Base-by-base conservation (phyloP, 1,284 basidiomycete genomes). In the Tremellales sp. region DNA sequence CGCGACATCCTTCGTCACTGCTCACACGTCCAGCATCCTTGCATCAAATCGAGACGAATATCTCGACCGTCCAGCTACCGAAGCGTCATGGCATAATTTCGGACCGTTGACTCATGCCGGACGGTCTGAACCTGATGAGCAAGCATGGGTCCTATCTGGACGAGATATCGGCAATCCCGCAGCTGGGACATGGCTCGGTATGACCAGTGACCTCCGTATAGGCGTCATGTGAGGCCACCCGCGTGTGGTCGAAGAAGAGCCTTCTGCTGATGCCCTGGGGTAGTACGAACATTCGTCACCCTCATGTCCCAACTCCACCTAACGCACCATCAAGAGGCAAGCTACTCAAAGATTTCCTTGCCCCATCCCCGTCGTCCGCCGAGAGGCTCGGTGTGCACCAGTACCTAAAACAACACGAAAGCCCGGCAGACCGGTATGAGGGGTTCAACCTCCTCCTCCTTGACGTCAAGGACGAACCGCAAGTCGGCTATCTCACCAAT, bases 391-490 rank as follows among this genome's bases (percentile, higher is more conserved):
- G 36, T 5, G 49, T 66, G 5, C 35, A 55, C 7, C 51, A 52
- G 1, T 68, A 62, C 33, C 54, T 70, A n/a, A n/a, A 45, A 4
- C 29, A 51, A 1, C 51, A 60, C 22, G 22, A 42, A n/a, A 11
- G 43, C 8, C 40, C 49, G 2, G 46, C 58, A 4, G 57, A 54
- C 1, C 37, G 54, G 1, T 73, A 72, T 46, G 67, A 67, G 24
- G 70, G 72, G 1, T 73, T 72, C 66, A 74, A 74, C 51, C 60
- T 74, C n/a, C 53, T 73, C 0, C 42, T 71, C 1, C 68, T 73
- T 54, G 52, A 61, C n/a, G 48, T 72, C 10, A 26, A 25, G n/a
- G 35, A 37, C 0, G 15, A 46, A 11, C 40, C 54, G 0, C 49
- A 62, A 35, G 46, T 65, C 2, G 67, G 68, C 5, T 67, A 69